Evolutionary conservation across 768 basidiomycete genomes (phyloP).

Genomic region (Boletus edulis): DNA sequence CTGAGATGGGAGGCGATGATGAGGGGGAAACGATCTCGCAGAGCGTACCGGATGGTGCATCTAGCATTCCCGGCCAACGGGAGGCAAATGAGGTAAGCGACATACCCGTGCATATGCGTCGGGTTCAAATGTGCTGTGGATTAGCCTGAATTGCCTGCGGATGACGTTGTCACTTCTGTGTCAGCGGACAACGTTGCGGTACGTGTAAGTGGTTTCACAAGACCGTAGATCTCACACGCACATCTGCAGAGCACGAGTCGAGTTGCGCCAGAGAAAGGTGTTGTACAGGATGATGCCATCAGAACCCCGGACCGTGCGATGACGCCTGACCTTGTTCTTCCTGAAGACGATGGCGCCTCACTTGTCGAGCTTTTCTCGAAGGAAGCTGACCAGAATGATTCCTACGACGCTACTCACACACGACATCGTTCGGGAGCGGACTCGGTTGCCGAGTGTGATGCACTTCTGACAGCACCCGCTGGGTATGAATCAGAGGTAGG

Average conservation of each 20-base stretch:
- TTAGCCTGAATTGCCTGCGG: not conserved
- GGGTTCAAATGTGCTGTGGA: not conserved
- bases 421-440: constrained; percentile 1
- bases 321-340: constrained; percentile 17
- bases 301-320: not conserved
- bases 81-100: not conserved
- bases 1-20: not conserved
- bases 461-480: constrained; percentile 2
- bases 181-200: not conserved
- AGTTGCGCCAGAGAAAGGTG: not conserved
- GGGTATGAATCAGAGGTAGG: constrained; percentile 10
- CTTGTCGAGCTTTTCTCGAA: not conserved
- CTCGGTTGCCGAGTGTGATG: constrained; percentile 17
- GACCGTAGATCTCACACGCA: not conserved
- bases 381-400: not conserved
- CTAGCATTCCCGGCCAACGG: not conserved
- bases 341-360: not conserved
- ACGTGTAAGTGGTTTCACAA: not conserved
- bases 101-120: not conserved
- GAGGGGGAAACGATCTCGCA: not conserved
- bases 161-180: too few species aligned
- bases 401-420: not conserved
- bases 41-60: not conserved
- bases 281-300: not conserved
- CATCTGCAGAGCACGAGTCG: not conserved